Base-by-base conservation (phyloP, 495 filamentous ascomycete genomes). In the Podospora fimiseda region DNA sequence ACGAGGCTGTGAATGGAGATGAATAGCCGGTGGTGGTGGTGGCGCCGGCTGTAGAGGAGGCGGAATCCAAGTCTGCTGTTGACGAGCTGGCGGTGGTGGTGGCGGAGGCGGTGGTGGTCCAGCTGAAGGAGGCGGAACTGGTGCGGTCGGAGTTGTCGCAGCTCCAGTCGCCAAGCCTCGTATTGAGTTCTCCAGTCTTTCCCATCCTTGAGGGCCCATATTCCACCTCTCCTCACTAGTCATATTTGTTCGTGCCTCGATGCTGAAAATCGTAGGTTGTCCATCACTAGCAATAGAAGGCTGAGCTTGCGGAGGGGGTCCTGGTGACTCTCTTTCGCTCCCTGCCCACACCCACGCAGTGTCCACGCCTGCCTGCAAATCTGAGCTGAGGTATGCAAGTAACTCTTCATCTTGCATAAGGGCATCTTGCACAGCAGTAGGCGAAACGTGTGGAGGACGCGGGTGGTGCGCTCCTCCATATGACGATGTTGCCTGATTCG, bases 261-360 rank as follows among this genome's bases (percentile, higher is more conserved):
- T 21, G 44, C 58, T 63, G 46, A 59, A 65, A 2, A 63, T 45
- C 9, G 36, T 36, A 9, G 42, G 38, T 46, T 48, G 45, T 4
- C 30, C 48, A 30, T 16, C 43, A 21, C 27, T 43, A 9, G 52
- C 21, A 37, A 49, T 37, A 13, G 37, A 52, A 22, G 49, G 43
- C 49, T 48, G 52, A 39, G 18, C 27, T 11, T 14, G 22, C 15
- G 22, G 22, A 5, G 44, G 14, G 13, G 44, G 44, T 16, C 14
- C n/a, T 24, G 44, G 43, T 9, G 43, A 14, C 36, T 59, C 60
- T 14, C 53, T 46, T 19, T 76, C 74, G 53, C 76, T 64, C 82
- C 89, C 88, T 39, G 82, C 72, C 93, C 93, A 98, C 14, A 92
- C 79, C 92, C 92, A 97, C 22, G 82, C 81, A 20, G 81, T 84